These are phyloP conservation scores for Rhodotorula taiwanensis DNA, from an alignment of 768 basidiomycete genomes.

Conservation along the genomic window DNA sequence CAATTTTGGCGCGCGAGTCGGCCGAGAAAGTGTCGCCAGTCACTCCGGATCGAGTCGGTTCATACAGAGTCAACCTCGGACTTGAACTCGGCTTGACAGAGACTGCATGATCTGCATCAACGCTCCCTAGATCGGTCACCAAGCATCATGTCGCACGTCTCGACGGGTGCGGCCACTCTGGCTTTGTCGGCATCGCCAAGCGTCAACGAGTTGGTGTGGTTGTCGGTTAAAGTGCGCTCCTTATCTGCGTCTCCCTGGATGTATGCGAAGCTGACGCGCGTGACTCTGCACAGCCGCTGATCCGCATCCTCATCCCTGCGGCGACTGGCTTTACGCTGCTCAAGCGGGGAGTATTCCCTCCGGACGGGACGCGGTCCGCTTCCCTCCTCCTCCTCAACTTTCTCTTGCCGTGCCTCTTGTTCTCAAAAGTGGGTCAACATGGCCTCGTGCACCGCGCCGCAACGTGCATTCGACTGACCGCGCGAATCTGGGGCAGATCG, in stretches of 20 bases:
- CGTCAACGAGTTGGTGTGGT: constrained; percentile 1
- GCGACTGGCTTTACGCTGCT: constrained; percentile 23
- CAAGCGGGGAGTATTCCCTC: constrained; percentile 1
- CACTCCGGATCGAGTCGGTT: no score
- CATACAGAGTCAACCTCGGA: no score
- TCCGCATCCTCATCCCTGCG: constrained; percentile 15
- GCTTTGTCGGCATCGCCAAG: no score
- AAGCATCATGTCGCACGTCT: no score
- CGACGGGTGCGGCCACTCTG: no score
- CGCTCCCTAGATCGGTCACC: no score
- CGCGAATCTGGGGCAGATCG: constrained; percentile 6
- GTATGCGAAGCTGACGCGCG: background rate
- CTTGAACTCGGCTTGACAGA: no score
- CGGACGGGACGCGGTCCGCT: background rate
- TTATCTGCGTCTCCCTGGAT: background rate
- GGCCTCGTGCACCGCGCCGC: background rate
- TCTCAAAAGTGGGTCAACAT: constrained; percentile 12
- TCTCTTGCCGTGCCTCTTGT: constrained; percentile 24
- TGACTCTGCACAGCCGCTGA: constrained; percentile 4
- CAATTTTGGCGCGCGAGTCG: no score
- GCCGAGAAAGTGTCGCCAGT: no score
- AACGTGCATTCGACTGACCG: background rate
- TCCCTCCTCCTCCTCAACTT: constrained; percentile 2
- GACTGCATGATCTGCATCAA: no score
- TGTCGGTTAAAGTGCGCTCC: constrained; percentile 11